Conservation (phyloP, 176 grass and related monocot genomes). For the Oryza glaberrima region DNA sequence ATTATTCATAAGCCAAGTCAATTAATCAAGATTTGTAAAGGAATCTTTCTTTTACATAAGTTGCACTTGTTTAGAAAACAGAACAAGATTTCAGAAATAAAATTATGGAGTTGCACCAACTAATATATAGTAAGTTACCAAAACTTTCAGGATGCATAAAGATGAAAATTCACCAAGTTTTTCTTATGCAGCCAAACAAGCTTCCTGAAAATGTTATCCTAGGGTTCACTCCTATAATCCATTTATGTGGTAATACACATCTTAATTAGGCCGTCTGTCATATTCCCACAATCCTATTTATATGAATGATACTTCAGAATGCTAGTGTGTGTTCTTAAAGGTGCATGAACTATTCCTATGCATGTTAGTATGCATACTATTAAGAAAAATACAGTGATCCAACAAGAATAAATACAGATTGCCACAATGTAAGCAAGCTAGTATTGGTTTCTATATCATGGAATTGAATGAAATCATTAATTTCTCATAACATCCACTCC, state of each 20-base stretch:
- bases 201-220: constrained; percentile 1
- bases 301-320: neutral
- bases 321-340: neutral
- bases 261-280: neutral
- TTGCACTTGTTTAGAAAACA: neutral
- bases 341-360: neutral
- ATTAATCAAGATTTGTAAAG: neutral
- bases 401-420: neutral
- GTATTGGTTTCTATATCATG: neutral
- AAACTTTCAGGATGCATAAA: neutral
- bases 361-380: neutral
- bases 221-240: neutral
- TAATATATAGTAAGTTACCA: neutral
- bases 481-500: neutral
- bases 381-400: neutral
- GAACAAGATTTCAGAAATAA: neutral
- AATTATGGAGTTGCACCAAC: neutral
- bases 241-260: neutral
- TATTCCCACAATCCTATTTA: neutral
- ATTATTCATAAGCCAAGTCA: neutral
- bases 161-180: constrained; percentile 8
- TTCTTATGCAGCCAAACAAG: constrained; percentile 5
- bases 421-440: neutral
- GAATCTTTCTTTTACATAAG: neutral
- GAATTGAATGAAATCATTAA: constrained; percentile 16